A percentile compares a stretch with the other conserved stretches of the same genome.
These are phyloP conservation scores for Pleurotus ostreatus DNA, from an alignment of 768 basidiomycete species.

Conservation along the genomic window DNA sequence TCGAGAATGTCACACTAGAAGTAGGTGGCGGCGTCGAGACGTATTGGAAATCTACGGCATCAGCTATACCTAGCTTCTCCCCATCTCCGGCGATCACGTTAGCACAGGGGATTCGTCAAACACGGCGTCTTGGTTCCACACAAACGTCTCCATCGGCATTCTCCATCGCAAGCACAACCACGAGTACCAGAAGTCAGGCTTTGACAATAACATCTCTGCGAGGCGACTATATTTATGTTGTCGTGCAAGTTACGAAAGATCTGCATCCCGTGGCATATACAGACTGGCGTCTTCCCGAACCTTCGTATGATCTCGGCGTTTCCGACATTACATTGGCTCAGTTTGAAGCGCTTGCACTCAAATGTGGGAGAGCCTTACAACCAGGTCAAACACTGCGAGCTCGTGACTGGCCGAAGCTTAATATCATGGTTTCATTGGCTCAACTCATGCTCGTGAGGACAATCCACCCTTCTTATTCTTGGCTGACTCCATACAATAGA, in stretches of 20 bases:
- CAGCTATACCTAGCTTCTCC: conserved; percentile 35
- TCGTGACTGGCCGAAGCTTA: conserved; percentile 47
- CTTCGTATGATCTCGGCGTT: conserved; percentile 73
- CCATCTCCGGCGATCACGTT: conserved; percentile 32
- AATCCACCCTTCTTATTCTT: conserved; percentile 7
- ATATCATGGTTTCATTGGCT: conserved; percentile 68
- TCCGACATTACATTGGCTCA: conserved; percentile 82
- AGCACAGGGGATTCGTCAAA: conserved; percentile 29
- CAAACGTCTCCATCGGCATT: conserved; percentile 72
- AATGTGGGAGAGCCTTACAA: conserved; percentile 41
- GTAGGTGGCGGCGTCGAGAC: conserved; percentile 95
- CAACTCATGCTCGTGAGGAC: conserved; percentile 67
- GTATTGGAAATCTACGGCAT: conserved; percentile 91
- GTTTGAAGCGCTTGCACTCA: conserved; percentile 62
- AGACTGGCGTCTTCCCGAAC: conserved; percentile 71
- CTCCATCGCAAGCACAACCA: conserved; percentile 39
- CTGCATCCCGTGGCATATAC: conserved; percentile 82
- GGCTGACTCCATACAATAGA: conserved; percentile 29
- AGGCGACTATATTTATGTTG: conserved; percentile 82
- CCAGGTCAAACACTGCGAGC: conserved; percentile 17
- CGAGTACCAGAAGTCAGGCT: conserved; percentile 44
- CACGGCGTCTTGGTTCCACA: conserved; percentile 47
- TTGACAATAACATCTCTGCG: conserved; percentile 86
- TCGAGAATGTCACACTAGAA: conserved; percentile 88
- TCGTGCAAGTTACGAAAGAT: conserved; percentile 91